A percentile compares a stretch with the other conserved stretches of the same genome.
phyloP scores from a whole-genome alignment of 805 yeast species.

The Sugiyamaella boreocaroliniensis region DNA sequence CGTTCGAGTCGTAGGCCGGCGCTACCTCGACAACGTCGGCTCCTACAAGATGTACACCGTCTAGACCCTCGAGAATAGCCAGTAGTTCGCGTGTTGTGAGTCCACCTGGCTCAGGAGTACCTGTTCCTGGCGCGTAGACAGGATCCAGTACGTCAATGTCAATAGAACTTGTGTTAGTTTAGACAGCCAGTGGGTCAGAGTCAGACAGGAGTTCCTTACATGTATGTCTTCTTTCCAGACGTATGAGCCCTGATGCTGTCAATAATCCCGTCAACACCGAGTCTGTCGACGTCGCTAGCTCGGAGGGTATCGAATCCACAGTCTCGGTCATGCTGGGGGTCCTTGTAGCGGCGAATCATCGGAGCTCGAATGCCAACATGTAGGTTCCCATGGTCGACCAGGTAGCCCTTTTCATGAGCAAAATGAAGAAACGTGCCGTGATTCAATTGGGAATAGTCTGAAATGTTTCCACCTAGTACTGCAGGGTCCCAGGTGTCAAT shows the following conservation, averaged over 20 bases:
- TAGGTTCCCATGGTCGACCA: conserved; percentile 40
- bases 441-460: conserved; percentile 51
- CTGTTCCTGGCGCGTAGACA: conserved; percentile 47
- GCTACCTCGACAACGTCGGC: conserved; percentile 71
- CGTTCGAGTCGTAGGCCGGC: conserved; percentile 52
- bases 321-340: conserved; percentile 49
- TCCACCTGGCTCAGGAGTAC: conserved; percentile 50
- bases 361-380: conserved; percentile 68
- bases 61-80: conserved; percentile 50
- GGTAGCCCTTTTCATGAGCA: conserved; percentile 61
- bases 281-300: conserved; percentile 63
- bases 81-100: conserved; percentile 48
- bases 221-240: neutral
- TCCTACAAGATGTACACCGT: conserved; percentile 57
- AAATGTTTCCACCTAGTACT: conserved; percentile 55
- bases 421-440: conserved; percentile 68
- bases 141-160: conserved; percentile 50
- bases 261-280: conserved; percentile 55
- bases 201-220: neutral
- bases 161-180: conserved; percentile 26
- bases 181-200: too few relatives aligned
- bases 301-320: conserved; percentile 57
- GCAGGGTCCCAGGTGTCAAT: conserved; percentile 66
- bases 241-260: conserved; percentile 34
- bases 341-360: conserved; percentile 42